phyloP scores from a whole-genome alignment of 106 monocot species.

The Vanilla planifolia region DNA sequence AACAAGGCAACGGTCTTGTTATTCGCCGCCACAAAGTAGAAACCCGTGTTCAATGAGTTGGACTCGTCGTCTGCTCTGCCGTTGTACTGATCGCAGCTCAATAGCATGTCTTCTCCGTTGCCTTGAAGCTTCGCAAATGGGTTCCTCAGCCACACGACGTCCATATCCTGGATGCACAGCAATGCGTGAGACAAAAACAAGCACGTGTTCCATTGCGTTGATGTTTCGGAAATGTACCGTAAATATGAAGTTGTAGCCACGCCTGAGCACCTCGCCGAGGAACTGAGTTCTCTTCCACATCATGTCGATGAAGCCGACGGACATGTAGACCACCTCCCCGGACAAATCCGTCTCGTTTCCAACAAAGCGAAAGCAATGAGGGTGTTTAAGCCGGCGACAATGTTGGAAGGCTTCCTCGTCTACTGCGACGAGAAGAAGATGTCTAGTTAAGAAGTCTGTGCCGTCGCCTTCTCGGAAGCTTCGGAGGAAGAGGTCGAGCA shows the following conservation, averaged over 20 bases:
- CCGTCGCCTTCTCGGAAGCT: conserved; percentile 29
- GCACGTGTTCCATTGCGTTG: too few species aligned
- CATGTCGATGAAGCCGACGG: conserved; percentile 32
- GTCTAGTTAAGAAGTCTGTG: conserved; percentile 27
- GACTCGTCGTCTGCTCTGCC: conserved; percentile 29
- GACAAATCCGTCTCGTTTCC: conserved; percentile 33
- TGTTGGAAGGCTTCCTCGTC: conserved; percentile 33
- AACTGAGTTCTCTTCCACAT: conserved; percentile 58
- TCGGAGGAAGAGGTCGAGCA: conserved; percentile 57
- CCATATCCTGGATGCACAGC: conserved; percentile 26
- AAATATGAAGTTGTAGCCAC: conserved; percentile 65
- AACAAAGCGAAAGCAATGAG: conserved; percentile 40
- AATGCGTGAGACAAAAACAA: background rate
- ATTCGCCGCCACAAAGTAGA: conserved; percentile 52
- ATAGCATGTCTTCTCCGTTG: conserved; percentile 29
- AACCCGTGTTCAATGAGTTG: conserved; percentile 53
- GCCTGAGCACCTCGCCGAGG: conserved; percentile 48
- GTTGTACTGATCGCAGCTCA: conserved; percentile 44
- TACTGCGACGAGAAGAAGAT: conserved; percentile 42
- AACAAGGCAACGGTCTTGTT: conserved; percentile 41
- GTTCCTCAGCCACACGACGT: conserved; percentile 38
- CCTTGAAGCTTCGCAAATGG: conserved; percentile 16
- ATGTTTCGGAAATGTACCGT: conserved; percentile 29
- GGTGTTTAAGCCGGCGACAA: conserved; percentile 24
- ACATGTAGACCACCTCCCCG: conserved; percentile 36